These are phyloP conservation scores for Monosporascus sp. DNA, from an alignment of 2,329 filamentous ascomycete genomes.

Conservation along the genomic window DNA sequence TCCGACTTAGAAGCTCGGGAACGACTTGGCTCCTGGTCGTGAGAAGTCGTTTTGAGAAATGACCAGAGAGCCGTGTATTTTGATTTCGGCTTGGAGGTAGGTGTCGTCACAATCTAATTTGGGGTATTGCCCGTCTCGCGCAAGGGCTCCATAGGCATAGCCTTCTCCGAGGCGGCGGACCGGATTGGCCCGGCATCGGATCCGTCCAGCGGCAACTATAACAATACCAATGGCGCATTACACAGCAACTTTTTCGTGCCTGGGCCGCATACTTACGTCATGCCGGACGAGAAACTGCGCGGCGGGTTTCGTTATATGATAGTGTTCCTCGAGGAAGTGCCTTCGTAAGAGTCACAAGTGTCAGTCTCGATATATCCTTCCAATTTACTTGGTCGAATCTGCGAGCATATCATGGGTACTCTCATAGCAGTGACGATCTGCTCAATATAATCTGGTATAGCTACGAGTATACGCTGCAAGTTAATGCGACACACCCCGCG, in stretches of 20 bases:
- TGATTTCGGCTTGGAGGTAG: conserved; percentile 25
- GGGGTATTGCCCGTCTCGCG: conserved; percentile 16
- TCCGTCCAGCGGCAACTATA: conserved; percentile 31
- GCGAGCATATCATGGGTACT: conserved; percentile 48
- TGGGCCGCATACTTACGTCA: conserved; percentile 30
- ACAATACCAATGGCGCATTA: conserved; percentile 30
- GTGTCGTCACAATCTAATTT: conserved; percentile 21
- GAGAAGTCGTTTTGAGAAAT: conserved; percentile 8
- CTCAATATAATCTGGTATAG: conserved; percentile 54
- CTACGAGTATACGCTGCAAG: conserved; percentile 48
- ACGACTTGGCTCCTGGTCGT: conserved; percentile 8
- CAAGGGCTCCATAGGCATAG: conserved; percentile 31
- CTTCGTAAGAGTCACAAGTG: conserved; percentile 15
- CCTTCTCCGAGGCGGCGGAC: conserved; percentile 38
- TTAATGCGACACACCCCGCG: conserved; percentile 18
- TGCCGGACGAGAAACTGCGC: conserved; percentile 33
- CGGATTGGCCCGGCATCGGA: conserved; percentile 38
- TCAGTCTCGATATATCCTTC: conserved; percentile 22
- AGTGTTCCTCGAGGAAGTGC: conserved; percentile 30
- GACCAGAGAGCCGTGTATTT: conserved; percentile 13
- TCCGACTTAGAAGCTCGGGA: conserved; percentile 21
- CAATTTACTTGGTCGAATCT: conserved; percentile 40
- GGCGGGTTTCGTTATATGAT: conserved; percentile 42
- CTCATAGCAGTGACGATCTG: conserved; percentile 43
- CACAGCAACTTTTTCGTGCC: conserved; percentile 29